Base-by-base conservation (phyloP, 2,329 filamentous ascomycete genomes). In the Lachnellula subtilissima region DNA sequence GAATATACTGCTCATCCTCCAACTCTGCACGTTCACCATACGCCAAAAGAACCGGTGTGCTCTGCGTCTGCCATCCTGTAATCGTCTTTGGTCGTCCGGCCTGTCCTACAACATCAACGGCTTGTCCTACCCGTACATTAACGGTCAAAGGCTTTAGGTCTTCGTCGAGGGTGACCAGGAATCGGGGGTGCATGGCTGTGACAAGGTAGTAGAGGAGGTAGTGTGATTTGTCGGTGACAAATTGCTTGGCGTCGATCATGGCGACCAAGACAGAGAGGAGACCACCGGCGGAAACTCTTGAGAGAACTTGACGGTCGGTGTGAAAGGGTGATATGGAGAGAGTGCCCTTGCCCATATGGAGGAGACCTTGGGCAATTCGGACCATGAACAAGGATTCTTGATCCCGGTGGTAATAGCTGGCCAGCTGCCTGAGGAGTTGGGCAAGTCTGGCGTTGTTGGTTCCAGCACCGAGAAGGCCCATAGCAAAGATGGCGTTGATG, bases 261-360 rank as follows among this genome's bases (percentile, higher is more conserved):
- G 93, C 89, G 48, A 99, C 86, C 46, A 97, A 82, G 25, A 96
- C 92, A 12, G 93, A 88, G 56, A 99, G 82, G 48, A 99, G 80
- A 66, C 94, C 93, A 15, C 91, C 91, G 25, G 93, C 87, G 23
- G 92, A 87, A 37, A 99, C 95, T 60, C 89, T 85, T 2, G 94
- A 99, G 54, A 99, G 83, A 23, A 99, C 90, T 74, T 96, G 91
- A 56, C 95, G 89, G 71, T 99, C 95, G 17, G 93, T 97, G 78
- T 99, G 94, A 87, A 99, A 99, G n/a, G 94, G 94, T 74, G 90
- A 97, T 69, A 97, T 82, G 3, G 91, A 89, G 70, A 99, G 83
- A 3, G 94, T 97, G 65, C 95, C 94, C 79, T 99, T 99, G 76
- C 95, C 95, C 92, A 97, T 97, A 78, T 99, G 95, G 64, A 99